These are phyloP conservation scores for Furcasterigmium furcatum DNA, from an alignment of 2,329 filamentous ascomycete species.

Conservation along the genomic window DNA sequence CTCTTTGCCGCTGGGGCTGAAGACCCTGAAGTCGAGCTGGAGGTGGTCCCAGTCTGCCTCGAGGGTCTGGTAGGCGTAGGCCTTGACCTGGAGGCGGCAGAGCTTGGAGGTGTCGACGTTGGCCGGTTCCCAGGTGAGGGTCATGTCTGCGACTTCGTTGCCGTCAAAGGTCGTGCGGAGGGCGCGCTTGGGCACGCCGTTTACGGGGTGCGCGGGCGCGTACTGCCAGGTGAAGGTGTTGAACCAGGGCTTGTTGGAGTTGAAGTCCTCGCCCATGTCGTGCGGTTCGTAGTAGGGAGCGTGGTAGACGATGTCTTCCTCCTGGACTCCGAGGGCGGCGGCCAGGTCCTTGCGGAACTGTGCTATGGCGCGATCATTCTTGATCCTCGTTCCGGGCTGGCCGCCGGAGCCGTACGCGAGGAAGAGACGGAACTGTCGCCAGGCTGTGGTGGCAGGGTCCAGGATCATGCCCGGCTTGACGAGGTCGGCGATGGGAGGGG, in stretches of 20 bases:
- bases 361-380: background rate
- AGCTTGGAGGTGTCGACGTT: background rate
- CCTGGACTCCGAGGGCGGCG: background rate
- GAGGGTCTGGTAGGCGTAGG: background rate
- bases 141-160: background rate
- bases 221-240: conserved; percentile 2
- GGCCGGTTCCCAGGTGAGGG: background rate
- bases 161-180: background rate
- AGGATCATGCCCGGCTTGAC: conserved; percentile 28
- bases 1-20: background rate
- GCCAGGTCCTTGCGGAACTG: background rate
- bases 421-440: conserved; percentile 1
- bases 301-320: background rate
- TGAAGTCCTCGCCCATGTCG: background rate
- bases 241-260: background rate
- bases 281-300: background rate
- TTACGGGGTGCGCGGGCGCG: background rate
- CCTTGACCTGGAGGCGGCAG: background rate
- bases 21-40: background rate
- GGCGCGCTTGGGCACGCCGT: background rate
- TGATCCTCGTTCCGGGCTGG: background rate
- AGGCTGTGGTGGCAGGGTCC: conserved; percentile 3
- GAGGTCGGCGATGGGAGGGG: conserved; percentile 17
- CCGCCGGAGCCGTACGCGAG: background rate
- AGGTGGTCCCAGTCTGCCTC: background rate